Evolutionary conservation across 805 yeast genomes (phyloP).

Genomic region (Sugiyamaella mastotermitis): DNA sequence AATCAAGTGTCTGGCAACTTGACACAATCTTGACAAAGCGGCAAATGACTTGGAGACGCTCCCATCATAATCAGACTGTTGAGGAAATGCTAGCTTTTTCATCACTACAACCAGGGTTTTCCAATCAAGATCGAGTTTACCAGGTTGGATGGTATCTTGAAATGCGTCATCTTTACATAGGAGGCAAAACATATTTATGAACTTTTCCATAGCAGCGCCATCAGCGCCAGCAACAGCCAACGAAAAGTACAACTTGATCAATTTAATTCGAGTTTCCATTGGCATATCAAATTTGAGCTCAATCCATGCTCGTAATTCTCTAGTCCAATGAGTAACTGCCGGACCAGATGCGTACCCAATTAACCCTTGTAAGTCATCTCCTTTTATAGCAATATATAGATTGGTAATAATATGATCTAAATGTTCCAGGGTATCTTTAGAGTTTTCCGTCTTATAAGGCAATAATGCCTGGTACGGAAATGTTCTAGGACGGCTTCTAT

Average conservation of each 20-base stretch:
- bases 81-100: constrained; percentile 20
- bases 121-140: constrained; percentile 49
- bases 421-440: constrained; percentile 63
- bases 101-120: constrained; percentile 36
- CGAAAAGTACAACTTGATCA: constrained; percentile 66
- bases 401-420: constrained; percentile 75
- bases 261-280: constrained; percentile 47
- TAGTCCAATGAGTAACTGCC: constrained; percentile 78
- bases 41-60: constrained; percentile 13
- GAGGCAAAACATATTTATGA: constrained; percentile 53
- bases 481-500: constrained; percentile 33
- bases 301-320: constrained; percentile 73
- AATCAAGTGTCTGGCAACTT: constrained; percentile 22
- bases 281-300: constrained; percentile 80
- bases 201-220: constrained; percentile 50
- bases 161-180: constrained; percentile 46
- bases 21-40: constrained; percentile 20
- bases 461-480: constrained; percentile 39
- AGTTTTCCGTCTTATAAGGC: constrained; percentile 71
- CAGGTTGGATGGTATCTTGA: constrained; percentile 26
- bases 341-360: constrained; percentile 55
- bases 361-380: constrained; percentile 69
- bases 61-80: constrained; percentile 18
- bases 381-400: constrained; percentile 67
- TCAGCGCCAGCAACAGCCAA: constrained; percentile 72